These are phyloP conservation scores for Podaxis mareebaensis DNA, from an alignment of 768 basidiomycete genomes.

Conservation along the genomic window DNA sequence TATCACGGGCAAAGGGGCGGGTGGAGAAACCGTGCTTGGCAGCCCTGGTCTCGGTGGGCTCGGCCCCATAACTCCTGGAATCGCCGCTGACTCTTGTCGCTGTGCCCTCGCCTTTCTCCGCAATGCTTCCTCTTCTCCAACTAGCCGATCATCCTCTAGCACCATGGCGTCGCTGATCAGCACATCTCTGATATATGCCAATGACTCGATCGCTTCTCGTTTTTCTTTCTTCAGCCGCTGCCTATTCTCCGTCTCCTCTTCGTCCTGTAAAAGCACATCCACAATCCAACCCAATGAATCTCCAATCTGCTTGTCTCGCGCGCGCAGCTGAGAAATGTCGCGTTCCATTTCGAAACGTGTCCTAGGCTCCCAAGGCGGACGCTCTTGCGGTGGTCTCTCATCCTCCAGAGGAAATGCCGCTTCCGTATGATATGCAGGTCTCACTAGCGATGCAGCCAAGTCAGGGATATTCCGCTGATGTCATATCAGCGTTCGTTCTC, in stretches of 20 bases:
- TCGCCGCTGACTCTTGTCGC: constrained; percentile 23
- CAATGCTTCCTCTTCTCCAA: constrained; percentile 51
- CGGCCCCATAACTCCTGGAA: constrained; percentile 11
- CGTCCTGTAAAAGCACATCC: constrained; percentile 64
- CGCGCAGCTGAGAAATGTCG: constrained; percentile 54
- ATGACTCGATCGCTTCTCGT: constrained; percentile 70
- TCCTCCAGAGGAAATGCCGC: constrained; percentile 64
- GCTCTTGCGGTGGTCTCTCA: constrained; percentile 56
- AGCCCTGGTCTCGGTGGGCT: constrained; percentile 11
- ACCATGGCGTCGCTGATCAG: constrained; percentile 52
- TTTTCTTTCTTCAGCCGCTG: constrained; percentile 43
- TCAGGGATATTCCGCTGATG: constrained; percentile 84
- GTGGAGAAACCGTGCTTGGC: constrained; percentile 28
- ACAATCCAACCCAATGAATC: constrained; percentile 75
- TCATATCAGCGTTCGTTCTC: constrained; percentile 16
- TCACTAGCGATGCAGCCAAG: constrained; percentile 65
- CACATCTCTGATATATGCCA: constrained; percentile 78
- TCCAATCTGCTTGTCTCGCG: constrained; percentile 64
- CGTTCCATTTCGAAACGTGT: constrained; percentile 71
- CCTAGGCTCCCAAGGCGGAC: constrained; percentile 68
- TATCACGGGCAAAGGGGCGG: constrained; percentile 38
- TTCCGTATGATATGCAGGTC: constrained; percentile 48
- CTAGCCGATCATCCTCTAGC: constrained; percentile 68
- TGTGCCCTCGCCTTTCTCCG: constrained; percentile 35
- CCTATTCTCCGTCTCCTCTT: constrained; percentile 40